Evolutionary conservation across 2,329 filamentous ascomycete species (phyloP).

Genomic region (Neopestalotiopsis sp.): DNA sequence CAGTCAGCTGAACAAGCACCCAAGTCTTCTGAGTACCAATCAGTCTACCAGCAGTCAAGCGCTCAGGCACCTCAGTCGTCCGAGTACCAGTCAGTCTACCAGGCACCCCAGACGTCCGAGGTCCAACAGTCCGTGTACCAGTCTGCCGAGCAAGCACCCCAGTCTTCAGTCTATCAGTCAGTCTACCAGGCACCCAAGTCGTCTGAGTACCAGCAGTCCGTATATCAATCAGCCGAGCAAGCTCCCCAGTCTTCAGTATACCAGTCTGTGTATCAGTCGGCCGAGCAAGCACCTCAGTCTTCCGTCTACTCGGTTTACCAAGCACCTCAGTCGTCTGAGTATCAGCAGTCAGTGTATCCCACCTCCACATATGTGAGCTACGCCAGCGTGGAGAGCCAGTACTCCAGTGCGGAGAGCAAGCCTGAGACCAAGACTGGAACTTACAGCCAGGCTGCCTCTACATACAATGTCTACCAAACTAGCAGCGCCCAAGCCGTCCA

Average conservation of each 20-base stretch:
- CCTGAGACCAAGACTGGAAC: slow-evolving; percentile 39
- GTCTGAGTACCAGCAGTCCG: not conserved
- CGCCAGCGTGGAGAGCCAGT: slow-evolving; percentile 22
- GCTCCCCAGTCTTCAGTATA: not conserved
- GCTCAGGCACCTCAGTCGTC: not conserved
- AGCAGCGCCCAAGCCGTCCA: slow-evolving; percentile 42
- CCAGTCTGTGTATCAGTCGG: not conserved
- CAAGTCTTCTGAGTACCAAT: not conserved
- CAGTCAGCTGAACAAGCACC: not conserved
- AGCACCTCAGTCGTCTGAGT: not conserved
- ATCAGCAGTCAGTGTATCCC: not conserved
- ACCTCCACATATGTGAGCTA: not conserved
- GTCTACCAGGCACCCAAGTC: not conserved
- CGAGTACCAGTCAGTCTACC: not conserved
- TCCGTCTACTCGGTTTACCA: not conserved
- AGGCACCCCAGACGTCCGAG: not conserved
- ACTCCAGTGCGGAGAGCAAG: not conserved
- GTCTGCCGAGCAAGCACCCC: not conserved
- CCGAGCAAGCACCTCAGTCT: not conserved
- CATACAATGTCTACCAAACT: slow-evolving; percentile 48
- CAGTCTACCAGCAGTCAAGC: not conserved
- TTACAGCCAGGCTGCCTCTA: slow-evolving; percentile 44
- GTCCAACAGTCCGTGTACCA: not conserved
- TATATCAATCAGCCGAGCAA: not conserved
- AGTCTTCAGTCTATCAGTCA: not conserved